A percentile compares a stretch with the other conserved stretches of the same genome.
phyloP scores from a whole-genome alignment of 306 rosid genomes.

The Arachis hypogaea region DNA sequence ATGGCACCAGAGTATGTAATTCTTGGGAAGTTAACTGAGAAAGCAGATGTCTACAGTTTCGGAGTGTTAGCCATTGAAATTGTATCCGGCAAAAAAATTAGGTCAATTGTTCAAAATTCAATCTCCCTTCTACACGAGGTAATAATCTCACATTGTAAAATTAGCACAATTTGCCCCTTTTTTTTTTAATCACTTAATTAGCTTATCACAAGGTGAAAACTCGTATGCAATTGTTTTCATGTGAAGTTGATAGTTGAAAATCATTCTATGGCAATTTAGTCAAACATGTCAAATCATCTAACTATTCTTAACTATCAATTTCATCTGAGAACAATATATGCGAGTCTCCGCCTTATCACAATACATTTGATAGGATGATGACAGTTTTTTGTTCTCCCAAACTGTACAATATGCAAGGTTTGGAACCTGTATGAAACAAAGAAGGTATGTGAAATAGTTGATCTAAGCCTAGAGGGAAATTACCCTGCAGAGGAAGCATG shows the following conservation, averaged over 20 bases:
- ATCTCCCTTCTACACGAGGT: conserved; percentile 37
- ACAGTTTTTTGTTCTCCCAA: neutral
- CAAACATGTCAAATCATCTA: too few relatives aligned
- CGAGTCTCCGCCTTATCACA: too few relatives aligned
- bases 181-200: too few relatives aligned
- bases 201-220: too few relatives aligned
- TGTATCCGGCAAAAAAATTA: conserved; percentile 57
- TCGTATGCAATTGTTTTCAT: too few relatives aligned
- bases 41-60: conserved; percentile 79
- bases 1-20: conserved; percentile 82
- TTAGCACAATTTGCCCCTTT: neutral
- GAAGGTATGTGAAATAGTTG: conserved; percentile 37
- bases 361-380: neutral
- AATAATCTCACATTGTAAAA: neutral
- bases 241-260: too few relatives aligned
- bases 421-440: conserved; percentile 46
- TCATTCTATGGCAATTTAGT: neutral
- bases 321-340: too few relatives aligned
- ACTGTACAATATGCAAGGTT: conserved; percentile 20
- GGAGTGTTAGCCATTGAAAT: conserved; percentile 69
- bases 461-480: conserved; percentile 36
- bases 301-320: too few relatives aligned
- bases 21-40: conserved; percentile 71
- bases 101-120: conserved; percentile 36
- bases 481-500: conserved; percentile 37